phyloP scores from a whole-genome alignment of 805 yeast genomes.

The Yamadazyma laniorum region DNA sequence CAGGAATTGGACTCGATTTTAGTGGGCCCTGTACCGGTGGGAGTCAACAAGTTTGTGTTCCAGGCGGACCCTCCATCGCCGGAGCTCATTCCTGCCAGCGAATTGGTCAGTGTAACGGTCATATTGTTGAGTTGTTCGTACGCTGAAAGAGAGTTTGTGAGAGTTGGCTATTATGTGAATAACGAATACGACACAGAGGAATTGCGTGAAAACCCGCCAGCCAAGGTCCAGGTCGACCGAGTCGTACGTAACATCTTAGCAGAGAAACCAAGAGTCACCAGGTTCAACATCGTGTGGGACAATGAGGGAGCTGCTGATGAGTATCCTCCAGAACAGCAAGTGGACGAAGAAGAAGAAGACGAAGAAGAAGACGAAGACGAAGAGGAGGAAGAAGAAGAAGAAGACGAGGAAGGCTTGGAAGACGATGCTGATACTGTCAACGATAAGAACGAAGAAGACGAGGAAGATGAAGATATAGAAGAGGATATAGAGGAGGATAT shows the following conservation, averaged over 20 bases:
- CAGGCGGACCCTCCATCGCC: conserved; percentile 97
- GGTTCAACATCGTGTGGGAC: conserved; percentile 97
- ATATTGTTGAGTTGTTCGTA: conserved; percentile 90
- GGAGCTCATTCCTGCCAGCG: conserved; percentile 93
- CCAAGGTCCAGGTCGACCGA: conserved; percentile 88
- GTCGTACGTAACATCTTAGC: conserved; percentile 93
- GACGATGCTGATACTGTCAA: conserved; percentile 40
- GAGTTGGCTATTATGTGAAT: conserved; percentile 97
- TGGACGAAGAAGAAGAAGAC: conserved; percentile 60
- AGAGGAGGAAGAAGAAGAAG: conserved; percentile 55
- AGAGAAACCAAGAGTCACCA: conserved; percentile 95
- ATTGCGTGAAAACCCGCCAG: conserved; percentile 88
- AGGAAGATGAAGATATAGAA: conserved; percentile 27
- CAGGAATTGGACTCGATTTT: conserved; percentile 93
- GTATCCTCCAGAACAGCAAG: conserved; percentile 75
- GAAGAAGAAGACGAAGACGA: conserved; percentile 57
- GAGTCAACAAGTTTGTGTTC: conserved; percentile 88
- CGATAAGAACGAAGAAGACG: conserved; percentile 38
- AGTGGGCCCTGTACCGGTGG: conserved; percentile 99
- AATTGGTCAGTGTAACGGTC: conserved; percentile 92
- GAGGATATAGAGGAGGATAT: conserved; percentile 42
- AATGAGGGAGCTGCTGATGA: conserved; percentile 64
- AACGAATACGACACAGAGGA: conserved; percentile 96
- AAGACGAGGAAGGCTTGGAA: conserved; percentile 50
- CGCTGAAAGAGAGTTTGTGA: conserved; percentile 88